phyloP scores from a whole-genome alignment of 306 rosid genomes.

The Malus domestica region DNA sequence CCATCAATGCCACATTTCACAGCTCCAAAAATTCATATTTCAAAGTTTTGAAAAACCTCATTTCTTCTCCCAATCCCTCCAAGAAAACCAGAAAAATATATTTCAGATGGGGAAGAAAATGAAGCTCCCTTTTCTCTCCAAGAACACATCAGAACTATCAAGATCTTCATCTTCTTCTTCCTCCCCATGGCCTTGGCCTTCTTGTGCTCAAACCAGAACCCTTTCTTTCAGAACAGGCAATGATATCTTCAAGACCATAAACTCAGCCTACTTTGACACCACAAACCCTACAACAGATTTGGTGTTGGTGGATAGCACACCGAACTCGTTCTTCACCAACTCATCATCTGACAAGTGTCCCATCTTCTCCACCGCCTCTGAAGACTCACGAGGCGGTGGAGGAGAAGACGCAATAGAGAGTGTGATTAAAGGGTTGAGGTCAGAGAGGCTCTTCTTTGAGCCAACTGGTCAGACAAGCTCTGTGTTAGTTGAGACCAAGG shows the following conservation, averaged over 20 bases:
- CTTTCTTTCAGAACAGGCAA: slow-evolving; percentile 49
- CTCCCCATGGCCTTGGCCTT: slow-evolving; percentile 57
- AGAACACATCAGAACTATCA: slow-evolving; percentile 12
- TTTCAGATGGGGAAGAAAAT: slow-evolving; percentile 42
- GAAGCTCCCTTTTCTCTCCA: slow-evolving; percentile 62
- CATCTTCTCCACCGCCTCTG: slow-evolving; percentile 31
- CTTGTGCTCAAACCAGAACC: slow-evolving; percentile 65
- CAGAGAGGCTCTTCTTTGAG: slow-evolving; percentile 65
- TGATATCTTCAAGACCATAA: slow-evolving; percentile 35
- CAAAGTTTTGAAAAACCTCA: background rate
- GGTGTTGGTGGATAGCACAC: background rate
- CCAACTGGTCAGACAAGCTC: slow-evolving; percentile 42
- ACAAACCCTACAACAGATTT: background rate
- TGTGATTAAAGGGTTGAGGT: slow-evolving; percentile 42
- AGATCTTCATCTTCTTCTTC: slow-evolving; percentile 6
- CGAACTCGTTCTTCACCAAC: slow-evolving; percentile 28
- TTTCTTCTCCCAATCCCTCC: background rate
- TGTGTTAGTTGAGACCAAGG: slow-evolving; percentile 19
- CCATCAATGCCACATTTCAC: slow-evolving; percentile 42
- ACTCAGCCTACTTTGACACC: slow-evolving; percentile 42
- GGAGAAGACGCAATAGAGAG: slow-evolving; percentile 27
- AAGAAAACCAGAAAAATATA: background rate
- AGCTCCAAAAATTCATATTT: slow-evolving; percentile 19
- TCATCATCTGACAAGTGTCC: slow-evolving; percentile 17
- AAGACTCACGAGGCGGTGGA: background rate